Percentiles rank a stretch among this genome's conserved stretches.
phyloP scores from a whole-genome alignment of 257 asterid genomes.

The Knoxia roxburghii region DNA sequence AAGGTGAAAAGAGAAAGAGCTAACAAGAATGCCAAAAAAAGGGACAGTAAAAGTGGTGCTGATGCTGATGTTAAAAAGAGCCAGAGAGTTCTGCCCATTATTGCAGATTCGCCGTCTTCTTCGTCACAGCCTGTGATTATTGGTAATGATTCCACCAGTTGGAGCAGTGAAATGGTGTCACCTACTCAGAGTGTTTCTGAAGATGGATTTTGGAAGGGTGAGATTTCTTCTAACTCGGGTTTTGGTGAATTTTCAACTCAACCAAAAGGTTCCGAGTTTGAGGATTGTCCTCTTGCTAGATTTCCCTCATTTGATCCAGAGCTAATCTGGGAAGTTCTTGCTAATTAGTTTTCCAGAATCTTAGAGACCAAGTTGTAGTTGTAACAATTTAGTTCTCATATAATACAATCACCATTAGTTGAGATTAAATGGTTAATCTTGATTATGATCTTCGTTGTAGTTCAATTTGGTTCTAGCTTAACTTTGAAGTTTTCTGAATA shows the following conservation, averaged over 20 bases:
- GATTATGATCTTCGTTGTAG: no score
- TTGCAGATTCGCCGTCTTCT: constrained; percentile 20
- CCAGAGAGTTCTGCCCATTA: constrained; percentile 14
- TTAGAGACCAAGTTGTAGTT: neutral
- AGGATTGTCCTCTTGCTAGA: constrained; percentile 63
- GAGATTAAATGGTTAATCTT: no score
- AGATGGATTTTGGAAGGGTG: constrained; percentile 47
- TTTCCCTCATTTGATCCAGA: constrained; percentile 93
- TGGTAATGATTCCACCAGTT: constrained; percentile 26
- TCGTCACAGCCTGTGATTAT: neutral
- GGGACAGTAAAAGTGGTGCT: neutral
- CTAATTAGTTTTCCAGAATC: constrained; percentile 38
- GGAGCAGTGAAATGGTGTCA: constrained; percentile 29
- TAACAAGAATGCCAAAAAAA: constrained; percentile 26
- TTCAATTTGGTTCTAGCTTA: no score
- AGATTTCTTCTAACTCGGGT: constrained; percentile 35
- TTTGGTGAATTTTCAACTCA: constrained; percentile 34
- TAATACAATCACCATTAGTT: no score
- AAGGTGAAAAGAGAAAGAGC: constrained; percentile 58
- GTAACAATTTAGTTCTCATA: no score
- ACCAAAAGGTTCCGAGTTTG: constrained; percentile 34
- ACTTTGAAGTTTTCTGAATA: no score
- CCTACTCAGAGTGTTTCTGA: constrained; percentile 37
- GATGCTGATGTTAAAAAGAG: constrained; percentile 4
- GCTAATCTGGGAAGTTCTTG: constrained; percentile 86